phyloP scores from a whole-genome alignment of 2,329 filamentous ascomycete species.

The Nemania abortiva region DNA sequence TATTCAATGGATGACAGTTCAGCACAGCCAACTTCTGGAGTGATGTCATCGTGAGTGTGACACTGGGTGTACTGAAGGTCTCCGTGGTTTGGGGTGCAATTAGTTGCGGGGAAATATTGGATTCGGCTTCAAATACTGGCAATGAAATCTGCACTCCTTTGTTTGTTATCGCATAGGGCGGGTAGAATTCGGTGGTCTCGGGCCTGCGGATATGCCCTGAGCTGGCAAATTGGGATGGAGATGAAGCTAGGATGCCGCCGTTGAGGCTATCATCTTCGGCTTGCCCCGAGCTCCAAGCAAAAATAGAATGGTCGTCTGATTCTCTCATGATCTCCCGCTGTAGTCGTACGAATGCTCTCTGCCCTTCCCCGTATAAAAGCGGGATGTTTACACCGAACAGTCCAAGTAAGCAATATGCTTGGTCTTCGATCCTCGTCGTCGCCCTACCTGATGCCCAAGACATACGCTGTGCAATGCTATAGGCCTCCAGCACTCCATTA shows the following conservation, averaged over 20 bases:
- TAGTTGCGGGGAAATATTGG: not conserved
- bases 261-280: not conserved
- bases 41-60: constrained; percentile 9
- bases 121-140: not conserved
- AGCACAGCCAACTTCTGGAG: constrained; percentile 17
- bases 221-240: constrained; percentile 2
- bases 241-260: constrained; percentile 15
- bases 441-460: constrained; percentile 26
- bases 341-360: constrained; percentile 19
- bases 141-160: constrained; percentile 21
- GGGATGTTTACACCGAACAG: constrained; percentile 30
- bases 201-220: constrained; percentile 12
- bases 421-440: constrained; percentile 25
- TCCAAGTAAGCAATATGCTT: constrained; percentile 28
- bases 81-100: not conserved
- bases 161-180: constrained; percentile 19
- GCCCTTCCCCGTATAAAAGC: constrained; percentile 14
- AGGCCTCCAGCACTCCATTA: constrained; percentile 14
- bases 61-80: not conserved
- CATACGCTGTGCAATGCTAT: constrained; percentile 29
- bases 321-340: constrained; percentile 25
- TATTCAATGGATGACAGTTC: constrained; percentile 4
- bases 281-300: constrained; percentile 2
- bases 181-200: not conserved
- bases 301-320: constrained; percentile 27